phyloP scores from a whole-genome alignment of 306 rosid species.

The Castanea mollissima region DNA sequence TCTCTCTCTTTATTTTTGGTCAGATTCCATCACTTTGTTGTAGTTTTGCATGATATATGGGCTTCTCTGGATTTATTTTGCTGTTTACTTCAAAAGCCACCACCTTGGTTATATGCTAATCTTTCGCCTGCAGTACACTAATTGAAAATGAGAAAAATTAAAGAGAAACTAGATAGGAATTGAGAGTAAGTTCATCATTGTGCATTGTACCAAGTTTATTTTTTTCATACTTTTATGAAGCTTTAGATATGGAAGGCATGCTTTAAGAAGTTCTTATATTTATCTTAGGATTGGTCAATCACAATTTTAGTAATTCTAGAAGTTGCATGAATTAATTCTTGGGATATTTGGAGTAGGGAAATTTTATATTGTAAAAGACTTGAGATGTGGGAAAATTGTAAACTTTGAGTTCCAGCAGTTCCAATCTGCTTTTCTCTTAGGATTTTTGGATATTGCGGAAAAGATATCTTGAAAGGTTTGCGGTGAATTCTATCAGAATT shows the following conservation, averaged over 20 bases:
- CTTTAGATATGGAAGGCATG: background rate
- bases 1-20: background rate
- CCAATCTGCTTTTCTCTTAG: background rate
- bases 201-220: background rate
- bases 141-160: background rate
- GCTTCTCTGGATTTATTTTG: background rate
- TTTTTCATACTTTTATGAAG: background rate
- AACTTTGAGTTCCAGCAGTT: background rate
- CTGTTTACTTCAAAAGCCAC: background rate
- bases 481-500: background rate
- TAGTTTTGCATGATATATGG: background rate
- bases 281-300: background rate
- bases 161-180: background rate
- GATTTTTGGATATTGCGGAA: background rate
- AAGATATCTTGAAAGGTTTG: background rate
- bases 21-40: background rate
- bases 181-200: background rate
- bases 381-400: background rate
- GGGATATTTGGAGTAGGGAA: background rate
- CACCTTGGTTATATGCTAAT: background rate
- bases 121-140: background rate
- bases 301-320: background rate
- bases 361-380: background rate
- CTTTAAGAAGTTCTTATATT: background rate
- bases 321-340: background rate